These are phyloP conservation scores for Primulina tabacum DNA, from an alignment of 257 asterid genomes.

Conservation along the genomic window DNA sequence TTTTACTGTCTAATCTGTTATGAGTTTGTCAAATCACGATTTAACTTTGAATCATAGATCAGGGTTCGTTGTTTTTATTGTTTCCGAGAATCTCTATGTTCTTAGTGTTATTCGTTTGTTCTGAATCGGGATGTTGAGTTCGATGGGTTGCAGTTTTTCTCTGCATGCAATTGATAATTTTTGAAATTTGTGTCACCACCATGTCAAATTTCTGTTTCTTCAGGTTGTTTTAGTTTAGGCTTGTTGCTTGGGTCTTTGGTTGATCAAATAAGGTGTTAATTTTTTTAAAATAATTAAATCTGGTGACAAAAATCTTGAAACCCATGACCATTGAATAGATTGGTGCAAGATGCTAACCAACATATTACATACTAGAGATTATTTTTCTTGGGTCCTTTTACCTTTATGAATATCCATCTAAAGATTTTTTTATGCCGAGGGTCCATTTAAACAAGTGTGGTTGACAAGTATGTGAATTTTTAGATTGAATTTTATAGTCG, in stretches of 20 bases:
- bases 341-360: not conserved
- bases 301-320: too few species aligned
- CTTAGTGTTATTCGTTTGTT: not conserved
- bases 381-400: not conserved
- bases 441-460: not conserved
- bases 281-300: too few species aligned
- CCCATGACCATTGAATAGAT: not conserved
- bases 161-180: not conserved
- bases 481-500: not conserved
- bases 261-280: not conserved
- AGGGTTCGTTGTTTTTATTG: not conserved
- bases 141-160: not conserved
- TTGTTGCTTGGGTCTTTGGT: not conserved
- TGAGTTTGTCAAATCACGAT: too few species aligned
- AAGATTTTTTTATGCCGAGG: not conserved
- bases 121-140: not conserved
- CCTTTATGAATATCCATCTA: not conserved
- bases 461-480: not conserved
- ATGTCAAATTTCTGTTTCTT: too few species aligned
- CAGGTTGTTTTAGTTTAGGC: not conserved
- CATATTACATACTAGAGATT: not conserved
- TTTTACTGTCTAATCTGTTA: too few species aligned
- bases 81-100: too few species aligned
- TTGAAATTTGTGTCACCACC: not conserved
- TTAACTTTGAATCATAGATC: not conserved